Conservation (phyloP, 2,329 filamentous ascomycete species). For the Fusarium musae region DNA sequence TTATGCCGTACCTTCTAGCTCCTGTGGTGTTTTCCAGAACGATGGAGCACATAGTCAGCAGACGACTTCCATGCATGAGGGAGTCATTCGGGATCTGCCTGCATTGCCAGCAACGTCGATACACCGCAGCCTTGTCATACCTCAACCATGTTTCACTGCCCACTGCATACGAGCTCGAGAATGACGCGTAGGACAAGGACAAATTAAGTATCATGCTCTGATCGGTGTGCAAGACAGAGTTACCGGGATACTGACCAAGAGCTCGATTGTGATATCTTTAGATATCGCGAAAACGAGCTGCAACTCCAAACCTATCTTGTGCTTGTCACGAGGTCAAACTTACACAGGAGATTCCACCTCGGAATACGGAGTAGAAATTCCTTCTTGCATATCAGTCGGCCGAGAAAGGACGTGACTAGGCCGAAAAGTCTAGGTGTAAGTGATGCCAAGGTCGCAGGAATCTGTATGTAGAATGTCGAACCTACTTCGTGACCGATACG, state of each 20-base stretch:
- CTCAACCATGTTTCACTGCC: slow-evolving; percentile 42
- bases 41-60: slow-evolving; percentile 40
- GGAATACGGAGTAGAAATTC: slow-evolving; percentile 28
- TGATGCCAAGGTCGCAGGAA: slow-evolving; percentile 33
- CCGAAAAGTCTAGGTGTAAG: slow-evolving; percentile 33
- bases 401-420: slow-evolving; percentile 38
- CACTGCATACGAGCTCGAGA: slow-evolving; percentile 31
- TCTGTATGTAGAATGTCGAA: slow-evolving; percentile 22
- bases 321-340: slow-evolving; percentile 26
- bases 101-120: slow-evolving; percentile 42
- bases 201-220: slow-evolving; percentile 11
- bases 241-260: slow-evolving; percentile 1
- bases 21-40: slow-evolving; percentile 20
- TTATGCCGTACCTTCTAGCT: slow-evolving; percentile 14
- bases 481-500: slow-evolving; percentile 24
- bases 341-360: slow-evolving; percentile 15
- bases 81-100: slow-evolving; percentile 44
- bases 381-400: slow-evolving; percentile 36
- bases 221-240: slow-evolving; percentile 14
- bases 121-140: slow-evolving; percentile 39
- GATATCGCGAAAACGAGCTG: slow-evolving; percentile 5
- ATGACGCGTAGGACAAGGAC: slow-evolving; percentile 20
- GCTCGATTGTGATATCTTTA: slow-evolving; percentile 16
- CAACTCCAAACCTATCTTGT: background rate
- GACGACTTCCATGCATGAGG: slow-evolving; percentile 37